Evolutionary conservation across 2,329 filamentous ascomycete species (phyloP), one percentile per base, ranked within the genome.

Genomic region (Immersiporthe knoxdaviesiana): DNA sequence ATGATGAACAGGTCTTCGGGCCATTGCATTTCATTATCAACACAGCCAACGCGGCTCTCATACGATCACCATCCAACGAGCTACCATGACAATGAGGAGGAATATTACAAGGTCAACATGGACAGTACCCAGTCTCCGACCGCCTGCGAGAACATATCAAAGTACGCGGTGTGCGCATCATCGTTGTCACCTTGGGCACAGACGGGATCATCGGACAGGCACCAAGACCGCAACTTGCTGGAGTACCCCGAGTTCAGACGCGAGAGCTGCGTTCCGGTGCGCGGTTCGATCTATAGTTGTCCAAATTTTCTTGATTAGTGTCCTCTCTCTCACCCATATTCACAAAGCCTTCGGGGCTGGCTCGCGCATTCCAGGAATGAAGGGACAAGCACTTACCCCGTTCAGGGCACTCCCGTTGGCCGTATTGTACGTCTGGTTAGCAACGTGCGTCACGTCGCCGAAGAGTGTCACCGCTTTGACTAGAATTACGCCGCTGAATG

Each of bases 151-250:
- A 74, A 78, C 24, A 79, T 54, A 35, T 79, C 75, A 68, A 81
- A 81, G 68, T 81, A 81, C 72, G 79, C 79, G 12, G 78, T 74
- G 66, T 81, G 80, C 11, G 74, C 75, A 11, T 75, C 75, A 2
- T 76, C 74, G 3, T 73, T 74, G 32, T 78, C 71, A 10, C 79
- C 79, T 21, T 74, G 75, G 16, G 80, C 80, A 71, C 81, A 83
- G 67, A 81, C 77, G 1, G 81, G 79, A 66, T 82, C 81, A 12
- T 76, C 76, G 3, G 72, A 70, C 41, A 75, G 74, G 68, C 81
- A 81, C 74, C 80, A 81, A 18, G 76, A 76, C 63, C 76, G 78
- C 10, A 78, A 66, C 11, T 75, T 67, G 39, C 67, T 64, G 16
- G 73, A 68, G 41, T 76, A 79, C 50, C 74, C 74, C 27, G 52